Evolutionary conservation across 768 basidiomycete genomes (phyloP).

Genomic region (Lyophyllum decastes): DNA sequence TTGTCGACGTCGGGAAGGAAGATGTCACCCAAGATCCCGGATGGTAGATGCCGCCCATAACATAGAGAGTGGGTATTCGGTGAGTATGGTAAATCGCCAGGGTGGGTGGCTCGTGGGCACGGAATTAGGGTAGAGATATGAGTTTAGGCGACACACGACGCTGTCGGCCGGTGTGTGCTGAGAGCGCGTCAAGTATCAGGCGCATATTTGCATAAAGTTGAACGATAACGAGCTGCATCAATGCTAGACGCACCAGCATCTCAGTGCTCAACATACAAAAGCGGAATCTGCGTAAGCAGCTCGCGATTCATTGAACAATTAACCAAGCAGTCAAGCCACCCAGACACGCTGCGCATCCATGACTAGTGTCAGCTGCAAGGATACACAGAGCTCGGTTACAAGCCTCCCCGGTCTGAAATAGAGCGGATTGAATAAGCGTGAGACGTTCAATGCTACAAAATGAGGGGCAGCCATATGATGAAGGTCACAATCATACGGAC

Average conservation of each 20-base stretch:
- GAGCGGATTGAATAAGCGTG: background rate
- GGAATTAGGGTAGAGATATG: background rate
- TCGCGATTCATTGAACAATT: background rate
- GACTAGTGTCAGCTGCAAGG: too few species aligned
- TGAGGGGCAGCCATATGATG: background rate
- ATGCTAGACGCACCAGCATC: background rate
- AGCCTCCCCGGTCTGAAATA: background rate
- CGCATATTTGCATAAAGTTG: background rate
- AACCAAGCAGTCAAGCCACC: background rate
- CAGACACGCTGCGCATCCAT: background rate
- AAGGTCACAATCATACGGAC: background rate
- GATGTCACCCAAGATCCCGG: constrained; percentile 1
- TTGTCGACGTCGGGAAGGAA: constrained; percentile 3
- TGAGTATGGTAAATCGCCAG: too few species aligned
- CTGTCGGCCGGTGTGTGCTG: background rate
- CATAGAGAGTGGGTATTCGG: background rate
- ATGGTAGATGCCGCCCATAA: background rate
- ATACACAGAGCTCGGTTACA: background rate
- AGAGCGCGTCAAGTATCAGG: background rate
- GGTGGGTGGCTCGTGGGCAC: background rate
- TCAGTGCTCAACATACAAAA: background rate
- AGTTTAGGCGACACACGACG: background rate
- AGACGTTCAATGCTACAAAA: background rate
- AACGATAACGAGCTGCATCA: background rate
- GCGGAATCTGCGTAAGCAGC: too few species aligned